Evolutionary conservation across 441 rosid genomes (phyloP), one percentile per base, ranked within the genome.

Genomic region (Croton laevigatus): DNA sequence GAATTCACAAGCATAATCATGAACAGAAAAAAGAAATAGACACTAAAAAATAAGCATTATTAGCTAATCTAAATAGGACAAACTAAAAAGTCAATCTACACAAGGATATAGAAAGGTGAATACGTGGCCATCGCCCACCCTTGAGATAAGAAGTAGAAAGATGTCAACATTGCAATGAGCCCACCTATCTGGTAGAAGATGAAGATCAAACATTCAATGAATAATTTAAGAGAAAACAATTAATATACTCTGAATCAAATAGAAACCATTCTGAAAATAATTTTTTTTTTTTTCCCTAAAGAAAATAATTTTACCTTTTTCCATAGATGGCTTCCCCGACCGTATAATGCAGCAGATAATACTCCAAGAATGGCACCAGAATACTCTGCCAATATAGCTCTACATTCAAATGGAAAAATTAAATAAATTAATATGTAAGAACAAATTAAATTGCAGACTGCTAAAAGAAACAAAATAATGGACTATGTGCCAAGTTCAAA

Each of bases 351-450:
- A 19, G 93, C 99, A 74, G 99, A 94, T 70, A 94, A 82, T 55
- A 92, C 98, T 75, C 98, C 99, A 77, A 94, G 99, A 71, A 89
- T 85, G 74, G 99, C 98, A 66, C 99, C 99, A 68, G 99, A 92
- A 84, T 94, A 94, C 87, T 94, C 99, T 38, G 89, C 88, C 86
- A 94, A 75, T 78, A 94, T 85, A 76, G 93, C 88, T 78, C 99
- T 94, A 71, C 62, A 73, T 48, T 69, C 59, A 34, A 70, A 64
- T 45, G 20, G 74, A 61, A 46, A n/a, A 71, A 20, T 9, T 22
- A 51, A 69, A 17, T 58, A n/a, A 34, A 4, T 4, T 44, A 1
- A 13, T 20, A 14, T 52, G 23, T 60, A 61, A 60, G 45, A 54
- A 66, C 37, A n/a, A 42, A 65, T 13, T 37, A 36, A 67, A 6